These are phyloP conservation scores for Fomitopsis schrenkii DNA, from an alignment of 1,284 basidiomycete species.

Conservation along the genomic window DNA sequence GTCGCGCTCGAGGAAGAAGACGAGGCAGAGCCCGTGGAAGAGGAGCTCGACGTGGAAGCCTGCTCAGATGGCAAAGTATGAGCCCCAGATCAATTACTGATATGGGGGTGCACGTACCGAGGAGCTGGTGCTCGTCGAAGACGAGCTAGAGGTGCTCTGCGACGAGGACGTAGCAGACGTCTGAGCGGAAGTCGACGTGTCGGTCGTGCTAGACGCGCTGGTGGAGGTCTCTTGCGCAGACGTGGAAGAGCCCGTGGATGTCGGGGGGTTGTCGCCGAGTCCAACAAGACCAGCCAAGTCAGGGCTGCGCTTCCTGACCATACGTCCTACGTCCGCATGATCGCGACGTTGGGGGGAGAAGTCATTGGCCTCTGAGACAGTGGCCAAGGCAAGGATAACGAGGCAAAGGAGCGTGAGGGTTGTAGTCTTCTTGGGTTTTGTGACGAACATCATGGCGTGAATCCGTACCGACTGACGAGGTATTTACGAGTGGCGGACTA, in stretches of 20 bases:
- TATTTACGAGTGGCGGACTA: constrained; percentile 1
- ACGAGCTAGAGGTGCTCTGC: neutral
- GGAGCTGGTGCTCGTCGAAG: neutral
- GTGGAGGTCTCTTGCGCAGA: constrained; percentile 7
- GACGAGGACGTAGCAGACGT: neutral
- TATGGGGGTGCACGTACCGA: neutral
- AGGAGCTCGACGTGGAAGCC: constrained; percentile 7
- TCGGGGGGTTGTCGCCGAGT: constrained; percentile 17
- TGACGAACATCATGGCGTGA: constrained; percentile 38
- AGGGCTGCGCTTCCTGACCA: constrained; percentile 61
- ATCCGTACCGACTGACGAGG: constrained; percentile 3
- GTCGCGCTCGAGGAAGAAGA: constrained; percentile 14
- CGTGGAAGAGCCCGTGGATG: constrained; percentile 5
- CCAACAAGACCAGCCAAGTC: constrained; percentile 14
- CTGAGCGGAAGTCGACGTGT: neutral
- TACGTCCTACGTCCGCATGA: constrained; percentile 57
- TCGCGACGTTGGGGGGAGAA: constrained; percentile 41
- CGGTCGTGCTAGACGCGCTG: neutral
- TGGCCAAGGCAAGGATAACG: constrained; percentile 45
- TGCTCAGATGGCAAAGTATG: neutral
- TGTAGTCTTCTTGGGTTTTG: constrained; percentile 36
- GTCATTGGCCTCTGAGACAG: constrained; percentile 42
- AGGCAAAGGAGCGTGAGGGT: constrained; percentile 61
- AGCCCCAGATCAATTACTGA: neutral
- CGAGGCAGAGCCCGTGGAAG: neutral